Evolutionary conservation across 148 eudicot genomes (phyloP), one percentile per base, ranked within the genome.

Genomic region (Nepenthes mirabilis): DNA sequence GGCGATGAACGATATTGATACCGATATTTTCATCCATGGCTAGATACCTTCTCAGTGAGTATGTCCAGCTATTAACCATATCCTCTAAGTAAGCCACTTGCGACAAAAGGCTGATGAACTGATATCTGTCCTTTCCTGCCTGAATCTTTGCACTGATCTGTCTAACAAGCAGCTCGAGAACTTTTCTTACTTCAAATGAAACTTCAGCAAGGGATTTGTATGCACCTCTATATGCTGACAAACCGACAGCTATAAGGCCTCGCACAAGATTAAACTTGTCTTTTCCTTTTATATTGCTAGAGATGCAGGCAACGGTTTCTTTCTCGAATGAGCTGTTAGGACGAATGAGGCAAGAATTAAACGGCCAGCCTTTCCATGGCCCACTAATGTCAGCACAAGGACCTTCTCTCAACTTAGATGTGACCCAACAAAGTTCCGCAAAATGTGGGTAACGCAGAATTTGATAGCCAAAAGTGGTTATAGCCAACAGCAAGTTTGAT

Each of bases 291-390:
- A 59, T 55, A 72, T 55, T 78, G 67, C 67, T 65, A 5, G 87
- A 68, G 68, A 60, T 79, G 61, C 76, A 67, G 8, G 77, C 72
- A 71, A 53, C 77, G 53, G 62, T 59, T 65, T 69, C 80, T 45
- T 75, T 74, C 36, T 71, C 75, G 48, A 59, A 11, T 14, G 73
- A 72, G 60, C 74, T 77, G 57, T 65, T 64, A 55, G 98, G 83
- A 33, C 96, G 87, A 69, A 85, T 72, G 69, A 88, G 64, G 69
- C 98, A 91, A 57, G 98, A 78, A 70, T 85, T 91, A 68, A 91
- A 91, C 11, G 96, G 98, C 98, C 98, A 91, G 50, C 94, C 96
- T 77, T 79, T 91, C 98, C 96, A 91, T 64, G 96, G 85, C 37
- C 96, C 98, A 36, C 64, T 64, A 14, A 73, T 68, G 63, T 83